These are phyloP conservation scores for Metschnikowia proteae DNA, from an alignment of 805 yeast species.

Conservation along the genomic window DNA sequence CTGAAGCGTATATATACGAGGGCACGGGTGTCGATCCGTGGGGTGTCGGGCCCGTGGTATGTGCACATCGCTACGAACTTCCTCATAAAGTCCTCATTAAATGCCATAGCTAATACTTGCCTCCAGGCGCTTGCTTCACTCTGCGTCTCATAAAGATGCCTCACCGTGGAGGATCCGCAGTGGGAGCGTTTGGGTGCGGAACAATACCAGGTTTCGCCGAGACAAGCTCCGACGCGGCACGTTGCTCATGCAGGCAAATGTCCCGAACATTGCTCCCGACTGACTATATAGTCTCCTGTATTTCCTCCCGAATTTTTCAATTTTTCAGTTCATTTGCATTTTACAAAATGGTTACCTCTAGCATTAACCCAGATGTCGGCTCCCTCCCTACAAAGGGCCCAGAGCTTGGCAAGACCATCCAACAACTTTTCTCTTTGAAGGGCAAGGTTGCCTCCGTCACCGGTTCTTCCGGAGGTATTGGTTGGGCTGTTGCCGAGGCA, in stretches of 20 bases:
- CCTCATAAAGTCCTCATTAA: not conserved
- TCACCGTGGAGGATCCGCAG: not conserved
- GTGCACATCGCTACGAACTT: too few species aligned
- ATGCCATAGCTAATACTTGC: not conserved
- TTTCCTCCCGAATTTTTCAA: not conserved
- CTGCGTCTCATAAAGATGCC: not conserved
- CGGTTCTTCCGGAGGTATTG: conserved; percentile 85
- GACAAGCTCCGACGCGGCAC: conserved; percentile 5
- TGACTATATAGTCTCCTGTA: conserved; percentile 3
- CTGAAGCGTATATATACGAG: not conserved
- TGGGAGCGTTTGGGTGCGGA: conserved; percentile 1
- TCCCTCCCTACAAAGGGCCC: conserved; percentile 46
- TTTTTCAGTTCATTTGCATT: conserved; percentile 2
- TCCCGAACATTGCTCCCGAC: conserved; percentile 6
- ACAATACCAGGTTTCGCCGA: conserved; percentile 4
- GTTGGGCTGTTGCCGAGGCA: conserved; percentile 76
- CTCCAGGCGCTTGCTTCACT: not conserved
- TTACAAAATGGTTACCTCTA: conserved; percentile 15
- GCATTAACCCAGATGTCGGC: conserved; percentile 35
- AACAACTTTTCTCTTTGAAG: conserved; percentile 71
- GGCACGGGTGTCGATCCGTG: not conserved
- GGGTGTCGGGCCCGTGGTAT: not conserved
- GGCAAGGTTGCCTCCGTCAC: conserved; percentile 82
- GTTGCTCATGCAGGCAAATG: conserved; percentile 1
- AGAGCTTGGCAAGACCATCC: conserved; percentile 45